These are phyloP conservation scores for Russula griseocarnosa DNA, from an alignment of 768 basidiomycete genomes.

Conservation along the genomic window DNA sequence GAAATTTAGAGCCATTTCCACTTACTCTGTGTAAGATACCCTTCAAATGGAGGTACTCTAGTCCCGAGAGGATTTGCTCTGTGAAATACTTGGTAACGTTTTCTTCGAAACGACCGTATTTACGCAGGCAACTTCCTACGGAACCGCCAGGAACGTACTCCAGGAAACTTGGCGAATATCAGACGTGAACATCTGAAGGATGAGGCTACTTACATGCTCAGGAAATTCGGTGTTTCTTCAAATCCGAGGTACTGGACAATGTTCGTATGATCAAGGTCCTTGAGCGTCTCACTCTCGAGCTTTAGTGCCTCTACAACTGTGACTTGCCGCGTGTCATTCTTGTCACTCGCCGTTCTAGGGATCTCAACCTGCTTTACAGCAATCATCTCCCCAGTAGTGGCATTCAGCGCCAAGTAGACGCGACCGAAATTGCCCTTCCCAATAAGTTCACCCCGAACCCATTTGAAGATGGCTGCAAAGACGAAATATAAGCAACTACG, in stretches of 20 bases:
- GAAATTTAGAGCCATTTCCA: conserved; percentile 13
- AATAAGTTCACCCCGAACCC: conserved; percentile 97
- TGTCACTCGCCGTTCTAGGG: conserved; percentile 87
- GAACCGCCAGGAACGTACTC: conserved; percentile 99
- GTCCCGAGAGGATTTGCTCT: conserved; percentile 81
- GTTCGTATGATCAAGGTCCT: conserved; percentile 94
- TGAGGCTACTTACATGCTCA: conserved; percentile 76
- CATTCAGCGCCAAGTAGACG: conserved; percentile 94
- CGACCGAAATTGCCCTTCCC: conserved; percentile 96
- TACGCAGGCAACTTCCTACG: conserved; percentile 82
- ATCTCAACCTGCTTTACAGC: conserved; percentile 99
- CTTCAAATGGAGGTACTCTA: conserved; percentile 89
- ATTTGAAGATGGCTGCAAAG: conserved; percentile 80
- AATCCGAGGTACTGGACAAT: conserved; percentile 97
- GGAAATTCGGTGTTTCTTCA: conserved; percentile 79
- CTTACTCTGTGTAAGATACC: conserved; percentile 88
- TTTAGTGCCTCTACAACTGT: conserved; percentile 89
- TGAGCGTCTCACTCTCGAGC: conserved; percentile 92
- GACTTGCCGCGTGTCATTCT: conserved; percentile 78
- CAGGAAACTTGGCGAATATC: conserved; percentile 63
- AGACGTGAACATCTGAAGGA: conserved; percentile 5
- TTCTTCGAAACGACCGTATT: conserved; percentile 90
- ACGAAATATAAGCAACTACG: conserved; percentile 14
- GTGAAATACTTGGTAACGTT: conserved; percentile 92
- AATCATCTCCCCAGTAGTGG: conserved; percentile 97